Conservation (phyloP, 2,329 filamentous ascomycete genomes). For the Diplodia intermedia region DNA sequence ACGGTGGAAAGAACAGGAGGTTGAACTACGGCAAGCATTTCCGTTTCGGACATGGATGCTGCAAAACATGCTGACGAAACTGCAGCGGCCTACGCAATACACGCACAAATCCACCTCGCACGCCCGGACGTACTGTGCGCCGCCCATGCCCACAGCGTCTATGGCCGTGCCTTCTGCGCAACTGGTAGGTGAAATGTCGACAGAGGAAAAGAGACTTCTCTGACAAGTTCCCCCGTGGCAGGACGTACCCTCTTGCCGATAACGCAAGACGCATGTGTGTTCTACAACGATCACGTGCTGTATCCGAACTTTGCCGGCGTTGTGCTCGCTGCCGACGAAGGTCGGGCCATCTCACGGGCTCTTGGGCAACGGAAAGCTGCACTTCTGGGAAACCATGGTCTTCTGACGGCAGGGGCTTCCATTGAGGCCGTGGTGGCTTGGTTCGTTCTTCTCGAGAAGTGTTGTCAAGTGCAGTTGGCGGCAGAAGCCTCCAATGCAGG, state of each 20-base stretch:
- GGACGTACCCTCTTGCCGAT: constrained; percentile 62
- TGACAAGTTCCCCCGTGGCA: background rate
- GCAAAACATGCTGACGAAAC: constrained; percentile 38
- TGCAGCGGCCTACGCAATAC: constrained; percentile 64
- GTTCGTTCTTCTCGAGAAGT: constrained; percentile 62
- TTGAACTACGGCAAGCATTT: constrained; percentile 64
- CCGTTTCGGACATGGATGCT: constrained; percentile 59
- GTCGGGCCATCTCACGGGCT: constrained; percentile 57
- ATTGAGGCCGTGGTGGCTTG: constrained; percentile 61
- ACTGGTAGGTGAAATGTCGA: constrained; percentile 52
- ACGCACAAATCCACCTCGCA: constrained; percentile 65
- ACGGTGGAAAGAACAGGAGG: constrained; percentile 58
- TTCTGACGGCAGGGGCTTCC: constrained; percentile 57
- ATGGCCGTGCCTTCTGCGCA: constrained; percentile 67
- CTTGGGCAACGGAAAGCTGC: constrained; percentile 60
- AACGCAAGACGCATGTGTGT: constrained; percentile 64
- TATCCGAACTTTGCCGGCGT: constrained; percentile 62
- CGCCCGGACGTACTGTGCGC: constrained; percentile 65
- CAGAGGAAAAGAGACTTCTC: background rate
- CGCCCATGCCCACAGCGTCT: constrained; percentile 64
- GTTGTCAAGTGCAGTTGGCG: constrained; percentile 60
- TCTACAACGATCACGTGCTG: constrained; percentile 62
- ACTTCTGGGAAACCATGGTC: constrained; percentile 61
- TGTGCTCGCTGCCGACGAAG: constrained; percentile 60
- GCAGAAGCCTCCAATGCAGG: constrained; percentile 65